A percentile compares a stretch with the other conserved stretches of the same genome.
Conservation (phyloP, 1,284 basidiomycete species). For the Papiliotrema laurentii region DNA sequence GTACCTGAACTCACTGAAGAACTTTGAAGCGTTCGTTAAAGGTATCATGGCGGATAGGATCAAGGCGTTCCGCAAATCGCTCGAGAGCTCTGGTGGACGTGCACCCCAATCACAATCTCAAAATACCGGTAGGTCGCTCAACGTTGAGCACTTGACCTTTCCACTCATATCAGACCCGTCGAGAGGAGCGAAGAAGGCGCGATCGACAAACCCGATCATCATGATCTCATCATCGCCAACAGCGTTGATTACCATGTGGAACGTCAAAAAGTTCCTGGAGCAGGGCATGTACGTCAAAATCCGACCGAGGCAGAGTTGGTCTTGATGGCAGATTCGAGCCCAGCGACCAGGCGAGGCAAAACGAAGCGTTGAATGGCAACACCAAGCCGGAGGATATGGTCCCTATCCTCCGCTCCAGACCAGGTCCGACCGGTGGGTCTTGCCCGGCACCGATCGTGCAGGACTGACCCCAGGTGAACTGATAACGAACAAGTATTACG, state of each 20-base stretch:
- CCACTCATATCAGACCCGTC: slow-evolving; percentile 52
- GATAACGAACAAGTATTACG: slow-evolving; percentile 59
- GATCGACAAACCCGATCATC: slow-evolving; percentile 71
- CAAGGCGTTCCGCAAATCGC: slow-evolving; percentile 28
- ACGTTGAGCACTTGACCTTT: slow-evolving; percentile 9
- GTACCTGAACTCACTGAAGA: slow-evolving; percentile 16
- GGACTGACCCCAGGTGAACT: slow-evolving; percentile 52
- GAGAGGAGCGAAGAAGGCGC: slow-evolving; percentile 26
- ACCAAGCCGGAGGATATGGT: slow-evolving; percentile 75
- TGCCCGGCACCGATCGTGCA: not conserved
- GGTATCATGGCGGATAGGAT: slow-evolving; percentile 42
- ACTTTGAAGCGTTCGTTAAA: slow-evolving; percentile 38
- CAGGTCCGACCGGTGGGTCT: slow-evolving; percentile 34
- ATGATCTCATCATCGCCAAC: slow-evolving; percentile 95
- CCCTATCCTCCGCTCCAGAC: slow-evolving; percentile 71
- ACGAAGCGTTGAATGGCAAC: slow-evolving; percentile 58
- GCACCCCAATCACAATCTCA: slow-evolving; percentile 23
- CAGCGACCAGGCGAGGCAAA: slow-evolving; percentile 63
- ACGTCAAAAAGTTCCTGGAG: slow-evolving; percentile 88
- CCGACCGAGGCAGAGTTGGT: not conserved
- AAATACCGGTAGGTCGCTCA: slow-evolving; percentile 5
- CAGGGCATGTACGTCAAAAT: slow-evolving; percentile 64
- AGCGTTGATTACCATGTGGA: slow-evolving; percentile 94
- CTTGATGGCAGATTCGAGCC: slow-evolving; percentile 62
- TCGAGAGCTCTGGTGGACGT: slow-evolving; percentile 22